These are phyloP conservation scores for Ganoderma multipileum DNA, from an alignment of 1,284 basidiomycete species.

Conservation along the genomic window DNA sequence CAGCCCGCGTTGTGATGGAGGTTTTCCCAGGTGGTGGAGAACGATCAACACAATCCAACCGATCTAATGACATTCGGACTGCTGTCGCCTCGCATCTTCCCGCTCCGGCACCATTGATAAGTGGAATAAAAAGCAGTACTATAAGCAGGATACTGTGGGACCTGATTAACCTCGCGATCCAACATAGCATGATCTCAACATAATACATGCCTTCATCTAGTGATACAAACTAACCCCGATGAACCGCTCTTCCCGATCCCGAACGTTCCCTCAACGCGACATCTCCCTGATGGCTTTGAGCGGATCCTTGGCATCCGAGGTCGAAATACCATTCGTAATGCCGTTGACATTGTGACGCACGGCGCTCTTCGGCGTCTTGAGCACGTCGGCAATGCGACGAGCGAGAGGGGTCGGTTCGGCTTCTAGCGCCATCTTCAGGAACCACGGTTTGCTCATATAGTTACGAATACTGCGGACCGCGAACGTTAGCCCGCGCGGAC, in stretches of 20 bases:
- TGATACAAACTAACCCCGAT: not conserved
- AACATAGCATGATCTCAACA: not conserved
- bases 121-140: not conserved
- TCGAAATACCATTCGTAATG: constrained; percentile 31
- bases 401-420: constrained; percentile 60
- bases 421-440: constrained; percentile 69
- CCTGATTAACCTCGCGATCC: not conserved
- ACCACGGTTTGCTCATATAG: constrained; percentile 96
- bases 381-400: constrained; percentile 53
- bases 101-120: not conserved
- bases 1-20: not conserved
- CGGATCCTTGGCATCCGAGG: constrained; percentile 18
- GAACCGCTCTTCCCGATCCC: not conserved
- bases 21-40: not conserved
- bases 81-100: not conserved
- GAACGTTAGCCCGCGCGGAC: constrained; percentile 1
- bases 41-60: not conserved
- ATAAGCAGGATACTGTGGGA: not conserved
- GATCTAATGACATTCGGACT: not conserved
- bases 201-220: constrained; percentile 11
- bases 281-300: constrained; percentile 28
- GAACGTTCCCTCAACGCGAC: constrained; percentile 7
- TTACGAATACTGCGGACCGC: constrained; percentile 78
- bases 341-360: constrained; percentile 27
- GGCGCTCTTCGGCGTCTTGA: constrained; percentile 32